phyloP scores from a whole-genome alignment of 352 stramenopile genomes.

The Phytophthora sp. region DNA sequence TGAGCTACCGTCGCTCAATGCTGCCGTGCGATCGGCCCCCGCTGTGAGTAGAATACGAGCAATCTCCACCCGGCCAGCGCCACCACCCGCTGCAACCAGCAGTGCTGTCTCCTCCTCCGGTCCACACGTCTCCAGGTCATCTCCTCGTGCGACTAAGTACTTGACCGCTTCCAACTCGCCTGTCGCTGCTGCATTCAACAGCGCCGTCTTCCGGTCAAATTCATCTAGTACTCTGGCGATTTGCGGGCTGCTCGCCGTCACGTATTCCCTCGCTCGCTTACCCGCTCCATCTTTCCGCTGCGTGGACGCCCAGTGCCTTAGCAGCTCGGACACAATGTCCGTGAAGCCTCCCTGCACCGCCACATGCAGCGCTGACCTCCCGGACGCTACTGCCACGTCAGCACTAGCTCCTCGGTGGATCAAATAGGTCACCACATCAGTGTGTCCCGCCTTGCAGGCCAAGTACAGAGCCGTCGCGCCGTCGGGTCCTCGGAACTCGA shows the following conservation, averaged over 20 bases:
- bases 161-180: slow-evolving; percentile 19
- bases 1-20: slow-evolving; percentile 24
- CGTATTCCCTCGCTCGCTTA: slow-evolving; percentile 23
- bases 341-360: slow-evolving; percentile 21
- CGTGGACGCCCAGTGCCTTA: slow-evolving; percentile 22
- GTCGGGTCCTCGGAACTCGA: slow-evolving; percentile 24
- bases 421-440: slow-evolving; percentile 19
- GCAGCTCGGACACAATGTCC: slow-evolving; percentile 18
- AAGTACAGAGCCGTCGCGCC: slow-evolving; percentile 26
- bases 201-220: slow-evolving; percentile 20
- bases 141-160: slow-evolving; percentile 7
- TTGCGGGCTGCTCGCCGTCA: slow-evolving; percentile 3
- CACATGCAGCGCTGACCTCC: slow-evolving; percentile 22
- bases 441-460: slow-evolving; percentile 16
- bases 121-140: slow-evolving; percentile 18
- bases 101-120: slow-evolving; percentile 22
- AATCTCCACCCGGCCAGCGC: slow-evolving; percentile 10
- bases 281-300: slow-evolving; percentile 18
- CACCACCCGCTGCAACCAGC: slow-evolving; percentile 20
- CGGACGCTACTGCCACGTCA: slow-evolving; percentile 17
- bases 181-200: slow-evolving; percentile 11
- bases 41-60: slow-evolving; percentile 8
- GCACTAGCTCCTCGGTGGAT: slow-evolving; percentile 14
- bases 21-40: slow-evolving; percentile 11
- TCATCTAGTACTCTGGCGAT: slow-evolving; percentile 22